A percentile compares a stretch with the other conserved stretches of the same genome.
Evolutionary conservation across 2,329 filamentous ascomycete species (phyloP).

Genomic region (Paracorniculantispora psalliotae): DNA sequence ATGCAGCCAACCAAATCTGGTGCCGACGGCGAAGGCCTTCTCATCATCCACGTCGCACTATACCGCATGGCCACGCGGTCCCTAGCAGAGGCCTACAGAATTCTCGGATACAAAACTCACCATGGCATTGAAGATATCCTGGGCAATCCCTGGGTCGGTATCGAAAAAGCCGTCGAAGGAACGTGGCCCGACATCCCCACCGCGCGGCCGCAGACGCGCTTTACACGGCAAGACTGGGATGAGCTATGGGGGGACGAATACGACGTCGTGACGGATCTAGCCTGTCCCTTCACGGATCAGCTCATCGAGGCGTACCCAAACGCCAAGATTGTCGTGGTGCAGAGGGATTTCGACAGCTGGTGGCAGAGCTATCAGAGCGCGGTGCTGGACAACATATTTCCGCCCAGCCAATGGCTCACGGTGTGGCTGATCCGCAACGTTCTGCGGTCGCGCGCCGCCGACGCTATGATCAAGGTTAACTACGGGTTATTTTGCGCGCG

Average conservation of each 20-base stretch:
- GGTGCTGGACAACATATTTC: slow-evolving; percentile 16
- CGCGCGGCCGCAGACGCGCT: slow-evolving; percentile 11
- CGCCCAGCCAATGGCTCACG: slow-evolving; percentile 14
- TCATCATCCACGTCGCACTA: slow-evolving; percentile 11
- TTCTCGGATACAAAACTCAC: slow-evolving; percentile 17
- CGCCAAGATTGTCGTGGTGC: slow-evolving; percentile 25
- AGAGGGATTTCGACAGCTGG: slow-evolving; percentile 23
- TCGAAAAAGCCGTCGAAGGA: neutral
- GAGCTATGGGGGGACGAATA: slow-evolving; percentile 19
- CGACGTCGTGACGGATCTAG: slow-evolving; percentile 25
- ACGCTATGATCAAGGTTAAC: neutral
- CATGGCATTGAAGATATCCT: slow-evolving; percentile 13
- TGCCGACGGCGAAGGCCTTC: neutral
- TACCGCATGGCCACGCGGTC: slow-evolving; percentile 14
- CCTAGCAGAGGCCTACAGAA: slow-evolving; percentile 13
- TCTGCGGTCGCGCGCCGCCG: slow-evolving; percentile 15
- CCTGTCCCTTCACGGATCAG: slow-evolving; percentile 20
- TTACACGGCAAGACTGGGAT: slow-evolving; percentile 22
- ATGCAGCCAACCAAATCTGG: neutral
- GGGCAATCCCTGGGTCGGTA: neutral
- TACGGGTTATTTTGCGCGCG: neutral
- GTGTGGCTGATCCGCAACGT: slow-evolving; percentile 1
- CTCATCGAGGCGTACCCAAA: slow-evolving; percentile 26
- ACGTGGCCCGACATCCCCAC: slow-evolving; percentile 13
- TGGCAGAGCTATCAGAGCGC: slow-evolving; percentile 21